Evolutionary conservation across 305 asterid species (phyloP).

Genomic region (Fraxinus nigra): DNA sequence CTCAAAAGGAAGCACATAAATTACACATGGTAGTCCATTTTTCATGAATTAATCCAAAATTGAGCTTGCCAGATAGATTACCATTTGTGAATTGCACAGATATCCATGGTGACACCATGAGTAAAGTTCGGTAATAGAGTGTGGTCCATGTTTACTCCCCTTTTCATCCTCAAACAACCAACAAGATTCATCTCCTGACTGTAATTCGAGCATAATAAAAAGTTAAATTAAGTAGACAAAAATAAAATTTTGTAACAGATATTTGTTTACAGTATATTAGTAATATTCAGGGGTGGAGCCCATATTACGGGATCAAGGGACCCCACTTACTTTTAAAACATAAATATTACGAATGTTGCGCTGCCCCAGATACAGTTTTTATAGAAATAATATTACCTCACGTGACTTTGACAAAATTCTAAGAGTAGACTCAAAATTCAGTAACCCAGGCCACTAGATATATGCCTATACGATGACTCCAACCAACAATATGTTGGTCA

Average conservation of each 20-base stretch:
- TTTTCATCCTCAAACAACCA: conserved; percentile 80
- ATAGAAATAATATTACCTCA: not conserved
- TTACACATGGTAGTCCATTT: not conserved
- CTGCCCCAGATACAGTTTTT: not conserved
- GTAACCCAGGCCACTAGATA: not conserved
- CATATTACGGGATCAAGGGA: not conserved
- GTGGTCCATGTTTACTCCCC: conserved; percentile 80
- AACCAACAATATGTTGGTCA: not conserved
- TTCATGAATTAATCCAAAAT: conserved; percentile 8
- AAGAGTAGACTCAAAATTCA: not conserved
- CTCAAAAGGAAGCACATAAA: conserved; percentile 5
- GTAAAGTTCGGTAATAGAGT: conserved; percentile 67
- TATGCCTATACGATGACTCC: not conserved
- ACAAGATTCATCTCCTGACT: conserved; percentile 70
- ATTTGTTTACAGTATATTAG: not conserved
- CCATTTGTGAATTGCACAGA: conserved; percentile 57
- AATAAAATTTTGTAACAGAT: not conserved
- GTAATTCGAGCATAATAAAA: conserved; percentile 15
- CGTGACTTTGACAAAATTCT: not conserved
- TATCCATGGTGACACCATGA: conserved; percentile 80
- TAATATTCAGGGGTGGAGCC: not conserved
- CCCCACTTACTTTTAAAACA: not conserved
- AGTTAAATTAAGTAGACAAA: not conserved
- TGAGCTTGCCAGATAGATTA: conserved; percentile 29
- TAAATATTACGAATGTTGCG: not conserved